Conservation (phyloP, 768 basidiomycete genomes). For the Rhodotorula diobovata region DNA sequence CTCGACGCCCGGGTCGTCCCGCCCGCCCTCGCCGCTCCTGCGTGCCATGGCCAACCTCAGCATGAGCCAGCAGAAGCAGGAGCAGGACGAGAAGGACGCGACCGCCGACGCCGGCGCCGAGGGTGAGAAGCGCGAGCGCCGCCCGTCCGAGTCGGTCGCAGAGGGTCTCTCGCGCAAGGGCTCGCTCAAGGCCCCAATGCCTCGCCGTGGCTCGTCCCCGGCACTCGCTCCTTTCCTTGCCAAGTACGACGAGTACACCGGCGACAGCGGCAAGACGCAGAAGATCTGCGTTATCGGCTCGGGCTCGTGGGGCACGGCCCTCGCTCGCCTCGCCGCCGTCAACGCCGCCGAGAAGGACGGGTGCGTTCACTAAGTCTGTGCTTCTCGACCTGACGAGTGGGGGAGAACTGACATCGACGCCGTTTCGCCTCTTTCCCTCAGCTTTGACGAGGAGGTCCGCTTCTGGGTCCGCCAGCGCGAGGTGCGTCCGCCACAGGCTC, state of each 20-base stretch:
- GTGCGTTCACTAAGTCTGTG: neutral
- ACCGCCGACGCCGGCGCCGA: neutral
- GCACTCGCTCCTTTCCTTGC: slow-evolving; percentile 38
- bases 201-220: slow-evolving; percentile 29
- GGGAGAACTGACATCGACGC: neutral
- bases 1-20: slow-evolving; percentile 35
- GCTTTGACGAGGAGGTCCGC: slow-evolving; percentile 37
- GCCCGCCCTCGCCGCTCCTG: slow-evolving; percentile 38
- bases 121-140: slow-evolving; percentile 6
- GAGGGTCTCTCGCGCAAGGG: slow-evolving; percentile 35
- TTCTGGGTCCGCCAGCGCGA: slow-evolving; percentile 41
- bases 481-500: slow-evolving; percentile 8
- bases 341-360: slow-evolving; percentile 36
- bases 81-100: neutral
- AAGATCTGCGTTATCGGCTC: slow-evolving; percentile 37
- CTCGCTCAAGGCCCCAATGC: slow-evolving; percentile 29
- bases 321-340: slow-evolving; percentile 36
- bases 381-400: neutral
- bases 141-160: slow-evolving; percentile 5
- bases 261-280: slow-evolving; percentile 17
- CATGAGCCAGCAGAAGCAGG: slow-evolving; percentile 23
- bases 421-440: neutral
- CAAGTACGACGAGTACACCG: slow-evolving; percentile 37
- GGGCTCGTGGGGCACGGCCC: slow-evolving; percentile 38
- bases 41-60: slow-evolving; percentile 32